Base-by-base conservation (phyloP, 2,329 filamentous ascomycete genomes). In the Pseudogymnoascus sp. region DNA sequence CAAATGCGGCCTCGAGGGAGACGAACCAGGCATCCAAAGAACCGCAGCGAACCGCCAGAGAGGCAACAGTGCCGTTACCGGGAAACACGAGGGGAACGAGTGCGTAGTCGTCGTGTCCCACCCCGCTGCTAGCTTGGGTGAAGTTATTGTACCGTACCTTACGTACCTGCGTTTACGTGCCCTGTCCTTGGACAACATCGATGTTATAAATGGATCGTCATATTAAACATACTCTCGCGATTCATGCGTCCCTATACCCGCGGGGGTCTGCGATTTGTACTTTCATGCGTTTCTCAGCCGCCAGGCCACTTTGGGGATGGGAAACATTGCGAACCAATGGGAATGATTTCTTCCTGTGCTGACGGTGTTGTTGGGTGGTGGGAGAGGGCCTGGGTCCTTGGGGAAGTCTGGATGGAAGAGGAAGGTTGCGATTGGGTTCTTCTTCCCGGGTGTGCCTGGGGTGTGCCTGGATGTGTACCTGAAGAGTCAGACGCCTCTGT, bases 101-200 rank as follows among this genome's bases (percentile, higher is more conserved):
- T 17, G n/a, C 44, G 44, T 17, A 33, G 44, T 8, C 26, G 26
- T 54, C 44, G 44, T 54, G 11, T n/a, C 9, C 26, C 6, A 8
- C n/a, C 44, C 13, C 13, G n/a, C n/a, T 33, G 29, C n/a, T 54
- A 54, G 44, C 40, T 26, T 26, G 21, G 10, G 26, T n/a, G n/a
- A 54, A 54, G 26, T 54, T 54, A 54, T 54, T 54, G 26, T 33
- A 54, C 44, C 33, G n/a, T 54, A 33, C 44, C 44, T 54, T 54
- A 54, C 44, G 44, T 54, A 31, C 44, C 44, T 50, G 44, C 26
- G 44, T 50, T 50, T 54, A 54, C 44, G 3, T 54, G 26, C 44
- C 44, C 44, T 54, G 44, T 54, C 44, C 44, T 54, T 54, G 44
- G n/a, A 54, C 26, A 54, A 17, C 44, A 31, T 33, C 44, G 44